phyloP scores from a whole-genome alignment of 805 yeast species.

The Candida germanica region DNA sequence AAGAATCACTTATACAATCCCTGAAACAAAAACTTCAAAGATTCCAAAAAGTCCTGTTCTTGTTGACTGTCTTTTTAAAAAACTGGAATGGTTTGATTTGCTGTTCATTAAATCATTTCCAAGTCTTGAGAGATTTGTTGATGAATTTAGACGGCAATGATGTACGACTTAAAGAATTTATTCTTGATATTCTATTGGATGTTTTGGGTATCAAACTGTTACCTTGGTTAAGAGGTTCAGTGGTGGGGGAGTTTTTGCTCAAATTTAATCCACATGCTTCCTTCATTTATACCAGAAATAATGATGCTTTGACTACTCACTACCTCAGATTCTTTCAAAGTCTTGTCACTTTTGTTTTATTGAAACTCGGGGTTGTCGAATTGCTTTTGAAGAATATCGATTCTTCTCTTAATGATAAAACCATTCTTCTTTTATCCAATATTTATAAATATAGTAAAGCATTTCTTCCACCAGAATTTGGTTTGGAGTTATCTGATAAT shows the following conservation, averaged over 20 bases:
- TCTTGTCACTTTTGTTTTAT: conserved; percentile 51
- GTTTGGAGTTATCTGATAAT: conserved; percentile 10
- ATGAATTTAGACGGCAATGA: conserved; percentile 61
- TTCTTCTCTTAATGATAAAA: conserved; percentile 11
- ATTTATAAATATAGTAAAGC: conserved; percentile 10
- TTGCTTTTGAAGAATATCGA: conserved; percentile 44
- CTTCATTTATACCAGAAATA: background rate
- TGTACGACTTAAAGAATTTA: conserved; percentile 51
- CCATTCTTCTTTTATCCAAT: conserved; percentile 9
- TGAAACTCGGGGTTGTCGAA: conserved; percentile 49
- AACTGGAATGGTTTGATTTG: conserved; percentile 75
- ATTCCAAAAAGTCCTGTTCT: conserved; percentile 56
- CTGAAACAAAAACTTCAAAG: conserved; percentile 44
- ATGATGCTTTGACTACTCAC: conserved; percentile 4
- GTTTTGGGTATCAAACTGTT: conserved; percentile 57
- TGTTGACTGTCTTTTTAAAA: conserved; percentile 61
- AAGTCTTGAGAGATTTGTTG: conserved; percentile 55
- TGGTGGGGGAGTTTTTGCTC: conserved; percentile 19
- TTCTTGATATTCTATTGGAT: conserved; percentile 72
- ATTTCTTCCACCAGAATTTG: conserved; percentile 12
- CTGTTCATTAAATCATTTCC: conserved; percentile 54
- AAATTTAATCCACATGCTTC: conserved; percentile 5
- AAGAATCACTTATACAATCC: conserved; percentile 43
- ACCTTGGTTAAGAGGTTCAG: conserved; percentile 43
- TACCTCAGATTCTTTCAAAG: conserved; percentile 66